Conservation (phyloP, 306 rosid species). For the Mucuna pruriens region DNA sequence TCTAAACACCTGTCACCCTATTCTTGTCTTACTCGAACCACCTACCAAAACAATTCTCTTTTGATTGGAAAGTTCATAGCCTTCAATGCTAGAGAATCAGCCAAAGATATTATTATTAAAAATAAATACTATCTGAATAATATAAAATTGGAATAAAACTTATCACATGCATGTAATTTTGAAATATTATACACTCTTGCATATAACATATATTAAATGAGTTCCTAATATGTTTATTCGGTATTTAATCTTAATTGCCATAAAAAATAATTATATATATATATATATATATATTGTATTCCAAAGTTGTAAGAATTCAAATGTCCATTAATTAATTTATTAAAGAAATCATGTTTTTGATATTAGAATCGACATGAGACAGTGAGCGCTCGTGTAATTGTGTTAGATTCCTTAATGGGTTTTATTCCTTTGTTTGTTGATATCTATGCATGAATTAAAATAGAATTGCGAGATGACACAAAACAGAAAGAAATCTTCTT, state of each 20-base stretch:
- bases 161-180: neutral
- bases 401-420: slow-evolving; percentile 34
- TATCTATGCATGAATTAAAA: slow-evolving; percentile 27
- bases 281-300: too few species aligned
- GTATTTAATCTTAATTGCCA: neutral
- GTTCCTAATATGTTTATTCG: neutral
- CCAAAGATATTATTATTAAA: neutral
- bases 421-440: slow-evolving; percentile 31
- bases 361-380: neutral
- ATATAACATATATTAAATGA: neutral
- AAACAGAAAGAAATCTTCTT: neutral
- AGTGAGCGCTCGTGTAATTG: neutral
- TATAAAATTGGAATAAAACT: neutral
- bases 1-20: slow-evolving; percentile 29
- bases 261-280: too few species aligned
- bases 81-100: slow-evolving; percentile 17
- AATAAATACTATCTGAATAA: neutral
- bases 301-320: slow-evolving; percentile 10
- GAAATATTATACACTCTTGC: neutral
- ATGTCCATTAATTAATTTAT: neutral
- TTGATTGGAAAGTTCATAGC: neutral
- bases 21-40: slow-evolving; percentile 39
- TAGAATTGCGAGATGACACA: neutral
- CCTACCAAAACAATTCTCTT: slow-evolving; percentile 41
- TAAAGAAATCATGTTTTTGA: neutral